Evolutionary conservation across 2,329 filamentous ascomycete genomes (phyloP).

Genomic region (Cucurbitaria berberidis): DNA sequence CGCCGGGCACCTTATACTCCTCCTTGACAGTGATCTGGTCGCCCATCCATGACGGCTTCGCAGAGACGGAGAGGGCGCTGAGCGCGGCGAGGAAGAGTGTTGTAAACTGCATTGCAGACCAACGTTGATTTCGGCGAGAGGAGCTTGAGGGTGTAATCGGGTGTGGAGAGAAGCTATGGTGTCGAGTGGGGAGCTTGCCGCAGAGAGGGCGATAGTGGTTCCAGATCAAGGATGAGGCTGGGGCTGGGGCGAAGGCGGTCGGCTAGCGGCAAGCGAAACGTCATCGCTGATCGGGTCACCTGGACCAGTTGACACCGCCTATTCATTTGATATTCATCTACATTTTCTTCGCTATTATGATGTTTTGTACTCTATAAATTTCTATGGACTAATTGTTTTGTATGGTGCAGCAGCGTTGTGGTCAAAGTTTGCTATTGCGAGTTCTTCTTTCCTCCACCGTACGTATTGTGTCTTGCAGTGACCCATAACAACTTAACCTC

Average conservation of each 20-base stretch:
- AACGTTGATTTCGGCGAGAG: neutral
- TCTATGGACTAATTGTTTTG: neutral
- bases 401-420: neutral
- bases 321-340: too few relatives aligned
- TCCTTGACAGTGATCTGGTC: constrained; percentile 57
- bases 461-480: neutral
- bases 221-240: neutral
- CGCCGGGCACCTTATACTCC: constrained; percentile 74
- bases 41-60: constrained; percentile 50
- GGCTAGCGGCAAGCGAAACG: neutral
- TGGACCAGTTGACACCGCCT: neutral
- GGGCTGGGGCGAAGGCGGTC: neutral
- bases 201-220: neutral
- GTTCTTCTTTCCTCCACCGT: neutral
- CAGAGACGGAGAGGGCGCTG: constrained; percentile 52
- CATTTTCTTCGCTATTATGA: too few relatives aligned
- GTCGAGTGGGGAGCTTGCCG: neutral
- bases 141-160: neutral
- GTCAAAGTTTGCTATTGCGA: neutral
- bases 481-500: neutral
- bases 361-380: too few relatives aligned
- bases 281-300: neutral
- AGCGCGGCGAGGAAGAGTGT: constrained; percentile 51
- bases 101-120: constrained; percentile 42
- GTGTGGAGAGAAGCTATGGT: neutral